Base-by-base conservation (phyloP, 1,139 yeast genomes). In the Meyerozyma carpophila region DNA sequence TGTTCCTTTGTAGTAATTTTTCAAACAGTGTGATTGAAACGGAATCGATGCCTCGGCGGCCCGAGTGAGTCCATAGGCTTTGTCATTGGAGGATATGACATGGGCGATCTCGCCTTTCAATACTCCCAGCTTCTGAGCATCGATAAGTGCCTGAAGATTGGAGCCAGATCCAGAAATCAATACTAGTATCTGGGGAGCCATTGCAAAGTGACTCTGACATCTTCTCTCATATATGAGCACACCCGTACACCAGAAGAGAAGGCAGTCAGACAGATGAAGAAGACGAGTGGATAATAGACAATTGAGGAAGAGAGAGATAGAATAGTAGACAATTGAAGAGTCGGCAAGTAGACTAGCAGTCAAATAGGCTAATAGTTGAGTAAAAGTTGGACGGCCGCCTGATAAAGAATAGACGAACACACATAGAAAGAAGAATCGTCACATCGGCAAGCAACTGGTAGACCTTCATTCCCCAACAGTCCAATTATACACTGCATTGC, bases 91-190 rank as follows among this genome's bases (percentile, higher is more conserved):
- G 6, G 98, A 90, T 34, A 93, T 79, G 36, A 93, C 98, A 54
- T 81, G 79, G 16, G 78, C 71, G 44, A 90, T 81, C 39, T 68
- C 64, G 0, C 87, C 94, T 25, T 70, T 61, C 16, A 78, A 66
- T 14, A 67, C 62, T 1, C 75, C 73, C 2, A 58, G 53, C 5
- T 59, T 59, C 43, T 76, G 67, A 1, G 95, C 88, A 61, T 93
- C 96, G 40, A 93, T 88, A 36, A 93, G 70, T 0, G 98, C 98
- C 62, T 93, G 98, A 39, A 93, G 70, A 58, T 93, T 93, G 18
- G 97, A 82, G 1, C 98, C 98, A 24, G 87, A 84, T 1, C 98
- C 98, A 2, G 98, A 91, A 41, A 93, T 93, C 42, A 93, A 77
- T 1, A 93, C 97, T 9, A 86, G 73, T 50, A 87, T 79, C 11